These are phyloP conservation scores for Backusella tarrabulga DNA, from an alignment of 192 early-diverging fungal species.

Conservation along the genomic window DNA sequence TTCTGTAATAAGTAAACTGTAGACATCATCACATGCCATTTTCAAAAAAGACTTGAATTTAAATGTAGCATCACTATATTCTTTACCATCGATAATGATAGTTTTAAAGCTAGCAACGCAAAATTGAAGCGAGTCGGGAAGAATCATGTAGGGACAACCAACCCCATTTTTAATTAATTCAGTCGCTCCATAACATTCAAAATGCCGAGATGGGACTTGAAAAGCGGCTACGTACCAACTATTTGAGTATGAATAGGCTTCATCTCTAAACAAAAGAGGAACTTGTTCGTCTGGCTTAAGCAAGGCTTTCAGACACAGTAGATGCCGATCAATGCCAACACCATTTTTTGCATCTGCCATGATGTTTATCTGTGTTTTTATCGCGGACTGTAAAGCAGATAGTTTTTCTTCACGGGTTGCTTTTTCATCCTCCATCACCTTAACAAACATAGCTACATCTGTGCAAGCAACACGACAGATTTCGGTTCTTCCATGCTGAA, in stretches of 20 bases:
- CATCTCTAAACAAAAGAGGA: conserved; percentile 86
- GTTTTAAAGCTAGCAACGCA: conserved; percentile 76
- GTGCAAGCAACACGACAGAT: conserved; percentile 80
- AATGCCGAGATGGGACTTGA: conserved; percentile 87
- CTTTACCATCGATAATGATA: conserved; percentile 50
- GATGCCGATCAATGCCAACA: conserved; percentile 87
- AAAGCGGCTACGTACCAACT: conserved; percentile 92
- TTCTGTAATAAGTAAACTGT: conserved; percentile 62
- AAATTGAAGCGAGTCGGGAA: conserved; percentile 80
- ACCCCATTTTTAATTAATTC: conserved; percentile 86
- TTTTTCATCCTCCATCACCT: conserved; percentile 73
- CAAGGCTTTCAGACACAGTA: conserved; percentile 75
- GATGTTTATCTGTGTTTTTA: conserved; percentile 75
- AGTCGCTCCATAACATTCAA: conserved; percentile 89
- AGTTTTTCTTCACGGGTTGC: conserved; percentile 52
- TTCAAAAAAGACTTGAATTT: conserved; percentile 77
- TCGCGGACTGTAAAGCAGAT: conserved; percentile 67
- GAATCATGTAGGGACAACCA: conserved; percentile 92
- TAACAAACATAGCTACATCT: conserved; percentile 82
- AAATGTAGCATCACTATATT: conserved; percentile 51
- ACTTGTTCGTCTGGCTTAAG: conserved; percentile 71
- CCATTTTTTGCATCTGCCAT: conserved; percentile 79
- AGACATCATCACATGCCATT: conserved; percentile 87
- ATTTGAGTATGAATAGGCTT: conserved; percentile 69
- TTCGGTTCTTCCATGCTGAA: conserved; percentile 92